Conservation (phyloP, 2,329 filamentous ascomycete genomes). For the Fusarium guadeloupense region DNA sequence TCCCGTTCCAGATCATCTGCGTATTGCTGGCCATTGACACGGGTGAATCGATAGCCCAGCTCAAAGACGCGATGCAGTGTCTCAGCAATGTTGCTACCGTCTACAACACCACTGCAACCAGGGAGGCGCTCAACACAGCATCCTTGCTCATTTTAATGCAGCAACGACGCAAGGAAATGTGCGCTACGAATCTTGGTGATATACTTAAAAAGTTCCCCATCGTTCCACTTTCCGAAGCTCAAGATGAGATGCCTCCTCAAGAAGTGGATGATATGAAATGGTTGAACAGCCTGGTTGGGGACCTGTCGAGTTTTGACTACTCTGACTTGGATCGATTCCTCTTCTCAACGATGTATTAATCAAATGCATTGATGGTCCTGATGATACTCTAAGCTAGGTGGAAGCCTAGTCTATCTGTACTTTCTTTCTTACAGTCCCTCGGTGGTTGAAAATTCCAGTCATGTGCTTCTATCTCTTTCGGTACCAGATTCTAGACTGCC, state of each 20-base stretch:
- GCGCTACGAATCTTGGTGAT: constrained; percentile 49
- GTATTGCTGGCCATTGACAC: constrained; percentile 65
- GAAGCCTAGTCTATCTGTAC: too few relatives aligned
- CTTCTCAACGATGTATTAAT: constrained; percentile 16
- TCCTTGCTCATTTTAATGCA: constrained; percentile 63
- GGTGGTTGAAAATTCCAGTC: neutral
- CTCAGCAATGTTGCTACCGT: constrained; percentile 53
- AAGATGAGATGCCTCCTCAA: constrained; percentile 5
- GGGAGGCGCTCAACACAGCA: constrained; percentile 64
- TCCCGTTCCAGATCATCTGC: constrained; percentile 67
- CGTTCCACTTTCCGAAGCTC: constrained; percentile 6
- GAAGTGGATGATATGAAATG: constrained; percentile 42
- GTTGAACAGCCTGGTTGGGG: constrained; percentile 55
- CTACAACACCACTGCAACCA: constrained; percentile 58
- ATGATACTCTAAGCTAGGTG: neutral
- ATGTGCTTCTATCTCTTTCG: constrained; percentile 51
- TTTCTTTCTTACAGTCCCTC: neutral
- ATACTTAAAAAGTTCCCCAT: constrained; percentile 50
- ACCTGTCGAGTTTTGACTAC: constrained; percentile 55
- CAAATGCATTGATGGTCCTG: accelerated
- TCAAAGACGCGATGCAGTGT: constrained; percentile 61
- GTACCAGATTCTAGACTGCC: constrained; percentile 61
- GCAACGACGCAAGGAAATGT: constrained; percentile 59
- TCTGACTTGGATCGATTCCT: constrained; percentile 56
- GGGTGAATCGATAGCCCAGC: constrained; percentile 56